Base-by-base conservation (phyloP, 2,329 filamentous ascomycete genomes). In the Aspergillus hiratsukae region DNA sequence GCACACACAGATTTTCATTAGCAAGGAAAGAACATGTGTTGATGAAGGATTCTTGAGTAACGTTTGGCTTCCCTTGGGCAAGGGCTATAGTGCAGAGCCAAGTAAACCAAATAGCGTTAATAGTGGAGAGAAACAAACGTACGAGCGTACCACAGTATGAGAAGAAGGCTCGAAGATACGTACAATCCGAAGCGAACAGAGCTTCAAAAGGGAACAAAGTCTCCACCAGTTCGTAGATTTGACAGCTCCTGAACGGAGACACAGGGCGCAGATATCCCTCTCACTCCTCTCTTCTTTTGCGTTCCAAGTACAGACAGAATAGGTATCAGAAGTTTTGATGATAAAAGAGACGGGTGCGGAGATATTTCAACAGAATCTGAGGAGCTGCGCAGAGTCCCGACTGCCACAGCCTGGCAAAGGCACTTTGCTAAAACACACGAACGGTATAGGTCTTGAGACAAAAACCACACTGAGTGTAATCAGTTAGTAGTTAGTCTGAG, bases 1-100 rank as follows among this genome's bases (percentile, higher is more conserved):
- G 73, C 66, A 68, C 61, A 61, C 55, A 68, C 58, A 70, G 58
- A 63, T 53, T 54, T 64, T 61, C 60, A 76, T 76, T 76, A 76
- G 74, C 67, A 75, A 65, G 56, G 56, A 63, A 61, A 59, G 64
- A 61, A 61, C 31, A 37, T 37, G 31, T 17, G 31, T 37, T 37
- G 43, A 46, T 43, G 48, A 23, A 43, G 40, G 40, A 23, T 21
- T 43, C 4, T 14, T 25, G 25, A 19, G 8, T 14, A 49, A 37
- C 2, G 31, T 37, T 37, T 37, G 31, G 31, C 31, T 37, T 37
- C 14, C 31, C 31, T 17, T 37, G 31, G 31, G 31, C 5, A 37
- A 21, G 43, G 43, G 21, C 10, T 2, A 23, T 14, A 27, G 23
- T 46, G 41, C 41, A 46, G 43, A 46, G 43, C 21, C 43, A 46